These are phyloP conservation scores for Aspergillus nidulans DNA, from an alignment of 495 filamentous ascomycete genomes.

Conservation along the genomic window DNA sequence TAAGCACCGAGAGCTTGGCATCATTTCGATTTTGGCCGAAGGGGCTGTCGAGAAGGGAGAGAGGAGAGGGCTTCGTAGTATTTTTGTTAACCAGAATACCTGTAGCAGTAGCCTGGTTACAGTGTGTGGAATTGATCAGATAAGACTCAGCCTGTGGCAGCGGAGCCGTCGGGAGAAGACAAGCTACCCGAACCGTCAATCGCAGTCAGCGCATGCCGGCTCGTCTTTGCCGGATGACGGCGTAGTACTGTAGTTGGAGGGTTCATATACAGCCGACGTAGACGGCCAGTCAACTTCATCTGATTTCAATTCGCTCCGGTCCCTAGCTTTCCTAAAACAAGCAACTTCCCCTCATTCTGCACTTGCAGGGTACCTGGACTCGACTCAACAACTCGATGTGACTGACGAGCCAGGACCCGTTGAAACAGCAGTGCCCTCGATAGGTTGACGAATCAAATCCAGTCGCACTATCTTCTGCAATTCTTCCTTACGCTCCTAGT, in stretches of 20 bases:
- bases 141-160: not conserved
- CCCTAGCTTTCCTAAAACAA: not conserved
- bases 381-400: not conserved
- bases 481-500: not conserved
- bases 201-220: slow-evolving; percentile 17
- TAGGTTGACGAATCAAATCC: not conserved
- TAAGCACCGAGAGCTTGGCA: not conserved
- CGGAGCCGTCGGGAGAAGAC: slow-evolving; percentile 2
- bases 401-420: not conserved
- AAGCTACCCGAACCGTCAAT: not conserved
- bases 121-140: too few relatives aligned
- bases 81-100: too few relatives aligned
- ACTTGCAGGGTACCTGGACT: not conserved
- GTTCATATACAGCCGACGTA: not conserved
- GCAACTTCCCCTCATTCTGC: not conserved
- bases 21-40: too few relatives aligned
- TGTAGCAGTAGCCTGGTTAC: too few relatives aligned
- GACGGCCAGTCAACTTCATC: slow-evolving; percentile 1
- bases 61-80: not conserved
- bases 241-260: not conserved
- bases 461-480: not conserved
- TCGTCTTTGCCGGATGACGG: slow-evolving; percentile 8
- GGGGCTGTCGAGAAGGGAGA: not conserved
- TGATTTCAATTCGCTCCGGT: not conserved
- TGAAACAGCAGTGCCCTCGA: slow-evolving; percentile 14